phyloP scores from a whole-genome alignment of 2,329 filamentous ascomycete genomes.

The Plenodomus lindquistii region DNA sequence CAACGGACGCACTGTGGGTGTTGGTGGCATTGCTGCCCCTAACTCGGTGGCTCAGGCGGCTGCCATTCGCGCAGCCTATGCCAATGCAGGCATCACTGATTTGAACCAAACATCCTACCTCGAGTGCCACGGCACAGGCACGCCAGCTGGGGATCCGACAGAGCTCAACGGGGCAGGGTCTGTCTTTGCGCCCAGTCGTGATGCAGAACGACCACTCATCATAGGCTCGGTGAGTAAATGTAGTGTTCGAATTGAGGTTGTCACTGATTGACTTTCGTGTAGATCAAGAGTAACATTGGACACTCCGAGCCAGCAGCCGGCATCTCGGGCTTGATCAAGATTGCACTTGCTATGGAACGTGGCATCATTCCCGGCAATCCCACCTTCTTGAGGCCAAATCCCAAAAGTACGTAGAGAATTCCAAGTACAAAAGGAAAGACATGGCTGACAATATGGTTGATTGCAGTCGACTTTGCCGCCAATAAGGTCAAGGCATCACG shows the following conservation, averaged over 20 bases:
- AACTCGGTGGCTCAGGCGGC: neutral
- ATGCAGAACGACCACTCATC: too few species aligned
- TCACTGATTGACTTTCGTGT: too few species aligned
- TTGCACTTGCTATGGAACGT: constrained; percentile 34
- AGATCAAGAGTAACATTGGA: too few species aligned
- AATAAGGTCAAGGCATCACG: too few species aligned
- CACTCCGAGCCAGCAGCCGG: constrained; percentile 45
- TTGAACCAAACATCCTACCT: constrained; percentile 25
- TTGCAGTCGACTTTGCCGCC: neutral
- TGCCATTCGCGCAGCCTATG: constrained; percentile 1
- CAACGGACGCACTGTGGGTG: too few species aligned
- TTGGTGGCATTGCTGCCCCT: neutral
- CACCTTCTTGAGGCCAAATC: constrained; percentile 10
- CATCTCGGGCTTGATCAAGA: constrained; percentile 33
- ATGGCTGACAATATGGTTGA: neutral
- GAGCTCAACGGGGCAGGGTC: too few species aligned
- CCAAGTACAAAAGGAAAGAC: constrained; percentile 7
- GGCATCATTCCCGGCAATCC: constrained; percentile 32
- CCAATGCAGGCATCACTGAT: constrained; percentile 1
- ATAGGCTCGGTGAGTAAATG: too few species aligned
- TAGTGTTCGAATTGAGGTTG: too few species aligned
- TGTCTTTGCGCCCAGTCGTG: too few species aligned
- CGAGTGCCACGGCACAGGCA: constrained; percentile 52
- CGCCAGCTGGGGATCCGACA: constrained; percentile 54
- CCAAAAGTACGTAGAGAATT: constrained; percentile 8